Base-by-base conservation (phyloP, 768 basidiomycete species). In the Pleurotus tuber-regium region DNA sequence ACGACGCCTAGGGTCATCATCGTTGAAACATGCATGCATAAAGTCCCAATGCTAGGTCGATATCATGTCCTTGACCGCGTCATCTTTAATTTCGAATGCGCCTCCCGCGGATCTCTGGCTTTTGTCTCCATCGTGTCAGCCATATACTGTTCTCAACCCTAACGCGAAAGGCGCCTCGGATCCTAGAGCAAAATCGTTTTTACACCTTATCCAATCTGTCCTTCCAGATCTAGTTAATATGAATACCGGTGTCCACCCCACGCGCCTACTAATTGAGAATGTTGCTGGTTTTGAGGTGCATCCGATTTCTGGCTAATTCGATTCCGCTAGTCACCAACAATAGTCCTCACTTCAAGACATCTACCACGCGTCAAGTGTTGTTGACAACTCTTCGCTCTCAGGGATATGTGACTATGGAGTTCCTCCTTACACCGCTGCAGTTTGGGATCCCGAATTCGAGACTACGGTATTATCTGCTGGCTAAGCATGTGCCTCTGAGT, bases 381-480 rank as follows among this genome's bases (percentile, higher is more conserved):
- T 57, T 85, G 0, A 70, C 72, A 12, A 75, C 72, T 8, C 71
- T 92, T 8, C 67, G 64, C 28, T 66, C 65, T 1, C 71, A 86
- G 3, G 79, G 80, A 18, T 92, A 91, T 61, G 61, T 61, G 5
- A 76, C 72, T 0, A 59, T 72, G 19, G 89, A 92, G 65, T 71
- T 89, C 19, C 68, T 87, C 8, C 66, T 92, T 43, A 89, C 84
- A 21, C 90, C 89, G 0, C 65, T 89, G 4, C 89, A 91, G 62
- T 89, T 87, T 54, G 82, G 85, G 14, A 81, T 90, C 12, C 90
- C 90, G 6, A 92, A 92, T 61, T 92, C 90, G 16, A 82, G 89
- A 18, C 68, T 89, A 54, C 78, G 89, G 21, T 92, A 92, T 62
- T 92, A 92, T 58, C 72, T 89, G 16, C 77, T 92, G 1, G 90